Conservation (phyloP, 2,329 filamentous ascomycete species). For the Colletotrichum zoysiae region DNA sequence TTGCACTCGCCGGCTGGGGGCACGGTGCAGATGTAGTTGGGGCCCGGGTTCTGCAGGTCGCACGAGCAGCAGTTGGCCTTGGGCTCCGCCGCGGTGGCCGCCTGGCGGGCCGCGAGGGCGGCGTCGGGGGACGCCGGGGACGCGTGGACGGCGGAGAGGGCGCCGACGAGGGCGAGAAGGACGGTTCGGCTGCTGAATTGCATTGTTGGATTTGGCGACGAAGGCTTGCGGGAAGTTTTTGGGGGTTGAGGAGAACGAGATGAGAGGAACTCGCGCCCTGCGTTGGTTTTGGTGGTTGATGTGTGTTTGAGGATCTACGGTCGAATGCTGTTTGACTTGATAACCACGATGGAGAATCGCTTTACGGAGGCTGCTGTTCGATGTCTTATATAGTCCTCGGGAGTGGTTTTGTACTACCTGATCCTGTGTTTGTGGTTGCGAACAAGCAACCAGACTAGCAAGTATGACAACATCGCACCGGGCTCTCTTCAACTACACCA, state of each 20-base stretch:
- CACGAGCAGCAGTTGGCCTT: constrained; percentile 46
- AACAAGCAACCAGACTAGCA: neutral
- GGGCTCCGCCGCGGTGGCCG: neutral
- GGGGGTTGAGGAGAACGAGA: too few relatives aligned
- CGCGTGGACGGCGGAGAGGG: constrained; percentile 39
- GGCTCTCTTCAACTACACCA: neutral
- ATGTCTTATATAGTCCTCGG: neutral
- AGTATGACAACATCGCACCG: constrained; percentile 30
- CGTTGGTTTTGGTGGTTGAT: constrained; percentile 12
- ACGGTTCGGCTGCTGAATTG: constrained; percentile 39
- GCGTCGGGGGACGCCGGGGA: constrained; percentile 42
- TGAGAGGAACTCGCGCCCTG: neutral
- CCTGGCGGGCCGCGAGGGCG: constrained; percentile 34
- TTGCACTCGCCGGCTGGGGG: constrained; percentile 17
- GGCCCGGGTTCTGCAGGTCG: constrained; percentile 31
- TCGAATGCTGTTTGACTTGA: neutral
- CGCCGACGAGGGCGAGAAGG: constrained; percentile 42
- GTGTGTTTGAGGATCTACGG: neutral
- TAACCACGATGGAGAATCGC: too few relatives aligned
- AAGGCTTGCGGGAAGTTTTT: neutral
- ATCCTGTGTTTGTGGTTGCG: neutral
- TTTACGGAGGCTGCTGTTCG: neutral
- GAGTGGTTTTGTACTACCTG: neutral
- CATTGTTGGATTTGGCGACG: constrained; percentile 29
- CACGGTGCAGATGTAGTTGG: constrained; percentile 41